These are phyloP conservation scores for Kodamaea plutei DNA, from an alignment of 1,139 yeast genomes.

Conservation along the genomic window DNA sequence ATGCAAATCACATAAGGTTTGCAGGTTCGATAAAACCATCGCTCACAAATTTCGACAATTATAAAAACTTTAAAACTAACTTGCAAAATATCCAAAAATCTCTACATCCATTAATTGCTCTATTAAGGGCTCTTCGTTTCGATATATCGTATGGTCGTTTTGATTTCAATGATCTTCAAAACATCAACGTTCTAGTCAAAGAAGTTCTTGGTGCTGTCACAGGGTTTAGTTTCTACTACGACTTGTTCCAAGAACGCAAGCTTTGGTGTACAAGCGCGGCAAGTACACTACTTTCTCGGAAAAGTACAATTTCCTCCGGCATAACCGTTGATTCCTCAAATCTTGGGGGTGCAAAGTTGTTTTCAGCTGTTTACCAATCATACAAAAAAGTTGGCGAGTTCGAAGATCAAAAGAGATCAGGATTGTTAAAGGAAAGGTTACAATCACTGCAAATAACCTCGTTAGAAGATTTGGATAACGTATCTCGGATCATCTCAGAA, in stretches of 20 bases:
- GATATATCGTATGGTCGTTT: constrained; percentile 31
- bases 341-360: constrained; percentile 19
- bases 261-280: constrained; percentile 20
- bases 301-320: constrained; percentile 7
- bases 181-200: constrained; percentile 23
- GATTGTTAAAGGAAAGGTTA: constrained; percentile 20
- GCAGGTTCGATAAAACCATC: constrained; percentile 30
- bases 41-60: constrained; percentile 20
- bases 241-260: constrained; percentile 26
- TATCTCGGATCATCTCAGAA: constrained; percentile 19
- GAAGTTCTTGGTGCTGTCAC: constrained; percentile 22
- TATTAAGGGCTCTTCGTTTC: constrained; percentile 7
- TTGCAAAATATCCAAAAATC: constrained; percentile 18
- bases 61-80: constrained; percentile 18
- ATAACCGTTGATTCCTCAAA: constrained; percentile 7
- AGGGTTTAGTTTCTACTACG: constrained; percentile 30
- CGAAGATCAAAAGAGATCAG: constrained; percentile 22
- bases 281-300: constrained; percentile 11
- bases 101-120: constrained; percentile 19
- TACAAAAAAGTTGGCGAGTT: constrained; percentile 31
- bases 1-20: constrained; percentile 21
- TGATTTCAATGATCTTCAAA: constrained; percentile 27
- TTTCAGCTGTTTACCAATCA: constrained; percentile 26
- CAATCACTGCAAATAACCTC: constrained; percentile 12
- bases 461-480: constrained; percentile 24